Evolutionary conservation across 2,329 filamentous ascomycete genomes (phyloP), one percentile per base, ranked within the genome.

Genomic region (Metarhizium humberi): DNA sequence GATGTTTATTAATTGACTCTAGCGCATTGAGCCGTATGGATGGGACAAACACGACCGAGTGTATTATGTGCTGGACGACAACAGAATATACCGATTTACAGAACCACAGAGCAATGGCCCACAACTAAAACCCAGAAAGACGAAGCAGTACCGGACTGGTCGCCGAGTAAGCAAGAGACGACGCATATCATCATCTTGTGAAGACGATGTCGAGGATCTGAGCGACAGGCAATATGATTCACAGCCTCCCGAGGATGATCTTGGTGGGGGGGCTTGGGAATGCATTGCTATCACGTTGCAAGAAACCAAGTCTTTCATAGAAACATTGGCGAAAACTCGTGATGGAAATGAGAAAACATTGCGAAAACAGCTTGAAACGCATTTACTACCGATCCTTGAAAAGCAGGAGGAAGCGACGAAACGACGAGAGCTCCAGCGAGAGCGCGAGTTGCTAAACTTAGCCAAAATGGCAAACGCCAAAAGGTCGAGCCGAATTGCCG

Each of bases 391-490:
- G 0, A 81, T 95, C 42, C 80, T 99, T 14, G 86, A 95, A 69
- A 88, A 88, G 64, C 84, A 88, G 61, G 84, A 86, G 62, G 81
- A 92, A 63, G 81, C 85, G 34, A 84, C 85, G 58, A 92, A 92
- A 69, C 73, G 83, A 72, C 79, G 90, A 75, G 76, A 87, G 51
- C 64, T 75, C 3, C 80, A 84, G 58, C 77, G 87, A 62, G 83
- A 95, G 67, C 89, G 86, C 59, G 92, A 97, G 64, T 71, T 95
- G 25, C 76, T 90, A 53, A 90, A 85, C 61, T 71, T 95, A 60
- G 86, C 92, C 62, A 92, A 94, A 67, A 80, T 97, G 73, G 90
- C 90, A n/a, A 89, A 87, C 55, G 92, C 94, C 4, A 99, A 99
- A 73, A 80, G 94, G 59, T 99, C 94, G 1, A 95, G 90, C 64